A percentile compares a stretch with the other conserved stretches of the same genome.
Conservation (phyloP, 2,329 filamentous ascomycete genomes). For the Neocatenulostroma microsporum region DNA sequence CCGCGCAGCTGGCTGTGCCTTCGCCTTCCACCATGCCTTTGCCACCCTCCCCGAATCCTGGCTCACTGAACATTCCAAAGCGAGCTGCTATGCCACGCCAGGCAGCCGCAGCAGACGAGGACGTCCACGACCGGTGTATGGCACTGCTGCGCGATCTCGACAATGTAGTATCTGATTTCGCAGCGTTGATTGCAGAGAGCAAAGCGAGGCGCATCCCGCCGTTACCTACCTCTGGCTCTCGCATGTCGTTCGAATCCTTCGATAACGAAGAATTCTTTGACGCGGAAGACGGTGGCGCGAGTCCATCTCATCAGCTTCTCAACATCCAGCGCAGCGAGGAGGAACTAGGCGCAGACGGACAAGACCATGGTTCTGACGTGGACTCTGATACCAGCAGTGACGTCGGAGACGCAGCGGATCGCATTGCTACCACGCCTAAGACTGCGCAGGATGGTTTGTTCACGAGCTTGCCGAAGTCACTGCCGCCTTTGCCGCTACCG, state of each 20-base stretch:
- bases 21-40: slow-evolving; percentile 26
- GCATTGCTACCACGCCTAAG: slow-evolving; percentile 14
- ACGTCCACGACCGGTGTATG: slow-evolving; percentile 73
- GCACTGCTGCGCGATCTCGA: slow-evolving; percentile 80
- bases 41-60: slow-evolving; percentile 27
- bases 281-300: slow-evolving; percentile 58
- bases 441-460: slow-evolving; percentile 46
- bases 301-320: slow-evolving; percentile 58
- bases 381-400: slow-evolving; percentile 60
- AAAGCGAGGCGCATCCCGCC: slow-evolving; percentile 64
- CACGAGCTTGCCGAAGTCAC: slow-evolving; percentile 65
- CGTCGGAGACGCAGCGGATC: slow-evolving; percentile 37
- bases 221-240: slow-evolving; percentile 33
- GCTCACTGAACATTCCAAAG: slow-evolving; percentile 32
- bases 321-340: slow-evolving; percentile 68
- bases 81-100: slow-evolving; percentile 16
- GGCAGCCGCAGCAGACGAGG: slow-evolving; percentile 33
- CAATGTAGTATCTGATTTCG: slow-evolving; percentile 73
- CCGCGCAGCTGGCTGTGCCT: slow-evolving; percentile 46
- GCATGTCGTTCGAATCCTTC: slow-evolving; percentile 71
- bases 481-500: slow-evolving; percentile 69
- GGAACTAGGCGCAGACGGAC: slow-evolving; percentile 48
- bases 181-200: slow-evolving; percentile 65
- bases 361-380: slow-evolving; percentile 38
- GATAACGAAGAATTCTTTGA: slow-evolving; percentile 92